A percentile compares a stretch with the other conserved stretches of the same genome.
Conservation (phyloP, 768 basidiomycete species). For the Clitopilus passeckerianus region DNA sequence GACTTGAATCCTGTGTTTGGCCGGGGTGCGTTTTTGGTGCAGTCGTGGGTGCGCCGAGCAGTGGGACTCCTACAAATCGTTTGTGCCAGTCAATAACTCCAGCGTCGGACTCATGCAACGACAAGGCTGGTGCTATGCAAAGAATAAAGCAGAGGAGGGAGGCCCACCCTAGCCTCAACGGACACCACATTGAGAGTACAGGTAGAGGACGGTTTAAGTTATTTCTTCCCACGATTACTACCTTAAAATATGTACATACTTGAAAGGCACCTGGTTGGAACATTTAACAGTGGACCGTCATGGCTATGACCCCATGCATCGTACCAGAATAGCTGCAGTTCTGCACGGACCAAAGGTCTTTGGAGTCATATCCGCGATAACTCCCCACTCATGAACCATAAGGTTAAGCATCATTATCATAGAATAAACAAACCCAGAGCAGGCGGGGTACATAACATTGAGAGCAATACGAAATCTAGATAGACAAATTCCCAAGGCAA, state of each 20-base stretch:
- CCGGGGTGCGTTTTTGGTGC: conserved; percentile 38
- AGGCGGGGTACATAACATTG: no score
- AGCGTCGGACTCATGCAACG: conserved; percentile 69
- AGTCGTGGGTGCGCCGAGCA: conserved; percentile 40
- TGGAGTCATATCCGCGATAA: no score
- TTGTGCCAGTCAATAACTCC: conserved; percentile 90
- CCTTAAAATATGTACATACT: neutral
- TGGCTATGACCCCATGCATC: no score
- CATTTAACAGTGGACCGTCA: no score
- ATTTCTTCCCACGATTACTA: neutral
- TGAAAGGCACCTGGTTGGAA: no score
- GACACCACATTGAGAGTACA: neutral
- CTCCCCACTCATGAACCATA: no score
- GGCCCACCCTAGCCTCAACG: neutral
- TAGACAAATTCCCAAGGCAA: no score
- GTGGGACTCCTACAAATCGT: conserved; percentile 67
- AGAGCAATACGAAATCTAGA: no score
- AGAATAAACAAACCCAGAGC: no score
- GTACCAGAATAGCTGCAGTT: no score
- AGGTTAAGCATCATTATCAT: no score
- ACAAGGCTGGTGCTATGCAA: neutral
- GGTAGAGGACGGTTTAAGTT: neutral
- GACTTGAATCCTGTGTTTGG: conserved; percentile 23
- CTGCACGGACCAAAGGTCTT: no score
- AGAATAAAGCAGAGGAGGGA: neutral